A percentile compares a stretch with the other conserved stretches of the same genome.
phyloP scores from a whole-genome alignment of 108 stramenopile genomes.

The Skeletonema potamos region DNA sequence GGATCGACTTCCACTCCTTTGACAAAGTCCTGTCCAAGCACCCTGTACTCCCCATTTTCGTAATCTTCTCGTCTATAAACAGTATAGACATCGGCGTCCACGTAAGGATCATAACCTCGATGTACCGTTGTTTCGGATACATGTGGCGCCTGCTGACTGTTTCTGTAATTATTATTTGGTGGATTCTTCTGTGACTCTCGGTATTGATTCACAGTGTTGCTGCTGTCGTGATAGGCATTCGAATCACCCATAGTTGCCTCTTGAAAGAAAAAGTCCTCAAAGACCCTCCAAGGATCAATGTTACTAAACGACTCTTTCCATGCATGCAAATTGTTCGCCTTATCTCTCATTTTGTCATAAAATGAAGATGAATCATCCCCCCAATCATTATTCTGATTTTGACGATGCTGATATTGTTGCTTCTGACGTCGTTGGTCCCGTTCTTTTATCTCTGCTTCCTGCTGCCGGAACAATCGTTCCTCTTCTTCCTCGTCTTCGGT shows the following conservation, averaged over 20 bases:
- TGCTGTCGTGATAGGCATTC: not conserved
- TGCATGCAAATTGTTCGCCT: conserved; percentile 36
- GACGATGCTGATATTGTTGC: conserved; percentile 8
- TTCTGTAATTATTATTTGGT: conserved; percentile 13
- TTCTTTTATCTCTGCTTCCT: conserved; percentile 13
- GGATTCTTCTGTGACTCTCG: not conserved
- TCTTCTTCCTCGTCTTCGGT: conserved; percentile 46
- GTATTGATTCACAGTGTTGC: conserved; percentile 7
- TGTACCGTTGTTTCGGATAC: conserved; percentile 39
- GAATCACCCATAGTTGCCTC: conserved; percentile 9
- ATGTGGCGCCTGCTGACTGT: conserved; percentile 16
- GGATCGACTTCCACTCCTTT: conserved; percentile 58
- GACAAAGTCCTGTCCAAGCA: conserved; percentile 45
- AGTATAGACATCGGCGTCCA: conserved; percentile 35
- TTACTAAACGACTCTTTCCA: conserved; percentile 44
- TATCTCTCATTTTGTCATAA: conserved; percentile 38
- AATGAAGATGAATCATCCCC: conserved; percentile 7
- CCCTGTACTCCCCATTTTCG: conserved; percentile 21
- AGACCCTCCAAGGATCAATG: conserved; percentile 64
- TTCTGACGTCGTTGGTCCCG: conserved; percentile 1
- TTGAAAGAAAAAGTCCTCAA: conserved; percentile 77
- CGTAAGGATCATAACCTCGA: conserved; percentile 28
- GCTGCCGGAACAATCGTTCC: conserved; percentile 11
- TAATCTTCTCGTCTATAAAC: conserved; percentile 44
- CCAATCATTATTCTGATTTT: not conserved